These are phyloP conservation scores for Phytophthora palmivora DNA, from an alignment of 352 stramenopile genomes.

Conservation along the genomic window DNA sequence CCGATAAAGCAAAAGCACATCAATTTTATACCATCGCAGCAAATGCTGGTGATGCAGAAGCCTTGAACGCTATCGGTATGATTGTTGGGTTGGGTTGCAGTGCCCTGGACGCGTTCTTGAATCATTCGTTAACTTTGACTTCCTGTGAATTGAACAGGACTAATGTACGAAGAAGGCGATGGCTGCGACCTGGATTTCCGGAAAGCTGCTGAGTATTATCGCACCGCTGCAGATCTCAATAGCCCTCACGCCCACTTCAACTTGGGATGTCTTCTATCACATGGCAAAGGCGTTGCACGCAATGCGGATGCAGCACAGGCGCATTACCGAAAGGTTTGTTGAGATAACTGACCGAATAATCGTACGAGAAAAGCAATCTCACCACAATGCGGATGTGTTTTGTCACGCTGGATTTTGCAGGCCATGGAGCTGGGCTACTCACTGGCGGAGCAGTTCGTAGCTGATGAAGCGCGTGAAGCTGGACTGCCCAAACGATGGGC, in stretches of 20 bases:
- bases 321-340: conserved; percentile 62
- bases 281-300: conserved; percentile 69
- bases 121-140: conserved; percentile 5
- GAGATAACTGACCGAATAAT: neutral
- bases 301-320: conserved; percentile 63
- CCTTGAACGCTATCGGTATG: conserved; percentile 75
- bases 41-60: conserved; percentile 53
- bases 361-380: neutral
- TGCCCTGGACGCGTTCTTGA: neutral
- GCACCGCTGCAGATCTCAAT: conserved; percentile 48
- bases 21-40: conserved; percentile 67
- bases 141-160: conserved; percentile 8
- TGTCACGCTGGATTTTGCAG: conserved; percentile 26
- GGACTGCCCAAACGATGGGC: neutral
- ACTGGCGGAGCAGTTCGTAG: conserved; percentile 62
- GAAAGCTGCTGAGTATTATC: conserved; percentile 63
- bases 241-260: conserved; percentile 82
- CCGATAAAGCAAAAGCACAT: conserved; percentile 61
- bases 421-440: conserved; percentile 65
- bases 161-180: conserved; percentile 86
- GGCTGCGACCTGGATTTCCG: conserved; percentile 73
- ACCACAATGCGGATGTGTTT: neutral
- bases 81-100: neutral
- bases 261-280: conserved; percentile 65
- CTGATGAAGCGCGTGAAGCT: conserved; percentile 21